A percentile compares a stretch with the other conserved stretches of the same genome.
Conservation (phyloP, 2,329 filamentous ascomycete genomes). For the Aspergillus glaucus region DNA sequence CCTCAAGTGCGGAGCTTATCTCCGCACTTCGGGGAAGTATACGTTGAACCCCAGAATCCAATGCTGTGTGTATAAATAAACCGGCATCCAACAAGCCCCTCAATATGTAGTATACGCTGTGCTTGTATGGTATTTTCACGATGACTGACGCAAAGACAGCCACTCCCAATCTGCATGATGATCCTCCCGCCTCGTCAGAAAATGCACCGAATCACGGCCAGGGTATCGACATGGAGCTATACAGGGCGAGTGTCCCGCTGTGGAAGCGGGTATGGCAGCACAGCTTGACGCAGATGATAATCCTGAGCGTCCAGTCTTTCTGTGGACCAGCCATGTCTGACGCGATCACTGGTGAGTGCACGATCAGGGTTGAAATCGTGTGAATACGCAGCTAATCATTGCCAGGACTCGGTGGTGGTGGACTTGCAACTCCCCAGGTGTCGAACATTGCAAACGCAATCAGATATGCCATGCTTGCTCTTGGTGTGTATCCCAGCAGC, state of each 20-base stretch:
- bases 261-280: constrained; percentile 45
- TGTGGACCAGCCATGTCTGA: constrained; percentile 38
- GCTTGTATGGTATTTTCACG: neutral
- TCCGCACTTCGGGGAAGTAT: neutral
- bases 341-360: constrained; percentile 30
- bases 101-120: neutral
- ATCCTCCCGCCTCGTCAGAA: constrained; percentile 3
- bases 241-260: constrained; percentile 21
- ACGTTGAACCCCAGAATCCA: neutral
- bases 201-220: constrained; percentile 12
- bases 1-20: neutral
- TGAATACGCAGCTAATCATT: neutral
- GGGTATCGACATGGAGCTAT: constrained; percentile 27
- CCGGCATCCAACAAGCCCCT: neutral
- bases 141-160: constrained; percentile 6
- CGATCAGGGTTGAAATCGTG: neutral
- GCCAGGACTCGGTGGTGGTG: constrained; percentile 38
- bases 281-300: constrained; percentile 46
- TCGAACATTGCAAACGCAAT: constrained; percentile 37
- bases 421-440: constrained; percentile 40
- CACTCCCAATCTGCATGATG: neutral
- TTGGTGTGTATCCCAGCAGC: constrained; percentile 14
- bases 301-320: constrained; percentile 43
- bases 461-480: constrained; percentile 23
- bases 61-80: constrained; percentile 2